Percentiles rank a stretch among this genome's conserved stretches.
phyloP scores from a whole-genome alignment of 768 basidiomycete genomes.

The Galerina sulciceps region DNA sequence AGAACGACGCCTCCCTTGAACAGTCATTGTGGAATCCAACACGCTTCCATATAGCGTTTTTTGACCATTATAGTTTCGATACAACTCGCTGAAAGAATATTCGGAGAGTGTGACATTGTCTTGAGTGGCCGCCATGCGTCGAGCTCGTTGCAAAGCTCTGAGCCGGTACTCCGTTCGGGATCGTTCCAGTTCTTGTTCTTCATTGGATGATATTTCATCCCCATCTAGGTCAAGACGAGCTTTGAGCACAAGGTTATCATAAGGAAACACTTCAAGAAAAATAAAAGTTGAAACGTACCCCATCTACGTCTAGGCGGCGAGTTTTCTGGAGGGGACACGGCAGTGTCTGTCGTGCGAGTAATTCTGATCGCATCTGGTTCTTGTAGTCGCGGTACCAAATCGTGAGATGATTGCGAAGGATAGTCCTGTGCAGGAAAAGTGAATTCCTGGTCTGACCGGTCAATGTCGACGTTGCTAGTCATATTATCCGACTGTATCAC shows the following conservation, averaged over 20 bases:
- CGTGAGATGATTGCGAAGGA: neutral
- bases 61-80: slow-evolving; percentile 15
- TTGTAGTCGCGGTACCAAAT: slow-evolving; percentile 8
- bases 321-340: slow-evolving; percentile 13
- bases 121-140: slow-evolving; percentile 14
- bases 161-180: slow-evolving; percentile 52
- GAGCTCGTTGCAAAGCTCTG: slow-evolving; percentile 29
- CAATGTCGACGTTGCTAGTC: slow-evolving; percentile 42
- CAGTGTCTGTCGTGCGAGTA: slow-evolving; percentile 19
- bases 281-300: slow-evolving; percentile 38
- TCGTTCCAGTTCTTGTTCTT: slow-evolving; percentile 65
- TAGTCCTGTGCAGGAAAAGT: slow-evolving; percentile 25
- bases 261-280: neutral
- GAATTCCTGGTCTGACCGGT: slow-evolving; percentile 43
- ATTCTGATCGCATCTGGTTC: slow-evolving; percentile 18
- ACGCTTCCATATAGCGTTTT: slow-evolving; percentile 23
- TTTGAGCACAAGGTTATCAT: slow-evolving; percentile 17
- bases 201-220: slow-evolving; percentile 64
- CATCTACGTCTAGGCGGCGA: slow-evolving; percentile 44
- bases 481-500: slow-evolving; percentile 35
- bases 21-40: slow-evolving; percentile 26
- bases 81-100: slow-evolving; percentile 1
- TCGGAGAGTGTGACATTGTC: neutral
- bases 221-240: slow-evolving; percentile 62
- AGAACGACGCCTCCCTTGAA: slow-evolving; percentile 9